A percentile compares a stretch with the other conserved stretches of the same genome.
Evolutionary conservation across 768 basidiomycete genomes (phyloP).

Genomic region (Trametopsis cervina): DNA sequence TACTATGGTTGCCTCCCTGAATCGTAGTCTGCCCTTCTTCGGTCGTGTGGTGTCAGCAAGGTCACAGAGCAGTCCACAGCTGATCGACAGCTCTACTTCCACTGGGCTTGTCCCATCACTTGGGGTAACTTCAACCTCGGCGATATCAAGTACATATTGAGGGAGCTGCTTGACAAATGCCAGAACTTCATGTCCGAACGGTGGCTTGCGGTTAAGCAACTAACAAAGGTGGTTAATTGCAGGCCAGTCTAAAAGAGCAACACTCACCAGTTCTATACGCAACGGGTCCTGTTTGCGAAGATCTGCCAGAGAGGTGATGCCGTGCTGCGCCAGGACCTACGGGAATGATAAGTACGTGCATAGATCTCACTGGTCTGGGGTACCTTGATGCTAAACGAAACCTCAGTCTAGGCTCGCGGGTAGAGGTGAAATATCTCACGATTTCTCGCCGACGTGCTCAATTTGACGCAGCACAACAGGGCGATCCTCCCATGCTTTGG

Average conservation of each 20-base stretch:
- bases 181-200: slow-evolving; percentile 69
- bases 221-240: too few species aligned
- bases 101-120: slow-evolving; percentile 46
- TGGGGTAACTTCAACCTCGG: slow-evolving; percentile 35
- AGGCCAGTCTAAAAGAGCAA: too few species aligned
- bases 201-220: slow-evolving; percentile 68
- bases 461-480: slow-evolving; percentile 82
- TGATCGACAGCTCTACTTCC: slow-evolving; percentile 46
- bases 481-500: slow-evolving; percentile 90
- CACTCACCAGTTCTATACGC: slow-evolving; percentile 59
- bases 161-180: slow-evolving; percentile 58
- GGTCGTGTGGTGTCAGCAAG: slow-evolving; percentile 17
- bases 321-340: slow-evolving; percentile 70
- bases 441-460: slow-evolving; percentile 88
- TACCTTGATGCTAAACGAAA: slow-evolving; percentile 22
- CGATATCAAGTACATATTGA: slow-evolving; percentile 47
- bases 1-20: slow-evolving; percentile 59
- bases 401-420: background rate
- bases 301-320: slow-evolving; percentile 54
- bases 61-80: slow-evolving; percentile 43
- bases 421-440: slow-evolving; percentile 40
- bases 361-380: background rate
- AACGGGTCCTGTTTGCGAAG: slow-evolving; percentile 50
- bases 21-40: slow-evolving; percentile 42
- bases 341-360: slow-evolving; percentile 7